A percentile compares a stretch with the other conserved stretches of the same genome.
Conservation (phyloP, 371 early-diverging fungal species). For the Mucor plumbeus region DNA sequence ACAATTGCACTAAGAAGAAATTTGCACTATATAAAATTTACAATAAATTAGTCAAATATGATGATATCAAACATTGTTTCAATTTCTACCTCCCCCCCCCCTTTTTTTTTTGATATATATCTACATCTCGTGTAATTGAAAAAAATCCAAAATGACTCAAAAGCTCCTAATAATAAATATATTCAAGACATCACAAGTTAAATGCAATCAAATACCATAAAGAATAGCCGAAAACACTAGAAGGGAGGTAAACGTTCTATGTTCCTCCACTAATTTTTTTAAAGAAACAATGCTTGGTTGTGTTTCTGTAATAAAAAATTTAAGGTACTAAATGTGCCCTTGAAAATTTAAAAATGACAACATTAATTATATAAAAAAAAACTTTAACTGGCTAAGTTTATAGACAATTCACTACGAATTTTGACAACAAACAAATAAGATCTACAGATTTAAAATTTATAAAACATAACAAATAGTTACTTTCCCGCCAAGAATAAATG, state of each 20-base stretch:
- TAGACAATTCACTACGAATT: neutral
- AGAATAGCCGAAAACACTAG: neutral
- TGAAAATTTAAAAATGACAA: neutral
- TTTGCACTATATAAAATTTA: too few relatives aligned
- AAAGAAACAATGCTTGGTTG: neutral
- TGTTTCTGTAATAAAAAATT: neutral
- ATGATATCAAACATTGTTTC: neutral
- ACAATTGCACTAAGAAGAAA: neutral
- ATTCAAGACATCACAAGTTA: constrained; percentile 3
- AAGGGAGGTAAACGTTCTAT: neutral
- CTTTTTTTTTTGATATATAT: neutral
- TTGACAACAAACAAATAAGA: constrained; percentile 1
- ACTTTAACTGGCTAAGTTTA: constrained; percentile 3
- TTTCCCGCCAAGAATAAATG: neutral
- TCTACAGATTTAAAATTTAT: neutral
- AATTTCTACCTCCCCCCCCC: neutral
- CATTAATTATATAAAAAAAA: neutral
- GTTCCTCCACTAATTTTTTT: neutral
- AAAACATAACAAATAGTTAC: neutral
- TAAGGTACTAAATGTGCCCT: constrained; percentile 1
- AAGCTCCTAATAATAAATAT: constrained; percentile 2
- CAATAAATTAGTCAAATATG: too few relatives aligned
- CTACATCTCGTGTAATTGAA: neutral
- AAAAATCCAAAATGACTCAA: neutral
- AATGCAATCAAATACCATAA: neutral